Base-by-base conservation (phyloP, 2,329 filamentous ascomycete species). In the Eutypella sp. region DNA sequence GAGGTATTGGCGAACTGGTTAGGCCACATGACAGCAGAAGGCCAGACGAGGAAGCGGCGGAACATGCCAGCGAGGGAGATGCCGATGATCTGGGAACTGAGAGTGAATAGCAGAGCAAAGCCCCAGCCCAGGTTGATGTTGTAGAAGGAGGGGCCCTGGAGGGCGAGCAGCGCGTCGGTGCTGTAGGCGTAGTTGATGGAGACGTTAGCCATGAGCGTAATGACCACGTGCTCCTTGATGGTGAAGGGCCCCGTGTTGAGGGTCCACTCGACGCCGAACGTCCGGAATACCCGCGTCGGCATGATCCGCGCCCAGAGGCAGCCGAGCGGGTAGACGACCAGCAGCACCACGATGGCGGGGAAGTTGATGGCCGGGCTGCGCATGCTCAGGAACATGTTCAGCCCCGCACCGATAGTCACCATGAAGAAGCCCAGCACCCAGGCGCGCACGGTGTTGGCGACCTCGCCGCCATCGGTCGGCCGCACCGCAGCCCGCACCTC, bases 71-170 rank as follows among this genome's bases (percentile, higher is more conserved):
- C 75, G 23, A 79, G 59, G 2, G 73, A 71, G 37, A 78, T 76
- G 1, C 77, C 76, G 44, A 78, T 70, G n/a, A 75, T 55, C 51
- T 78, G 74, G 1, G 71, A 75, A 27, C 71, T 74, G 25, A 78
- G 63, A 3, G 66, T 69, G 41, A 78, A 62, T 0, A 77, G 59
- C 2, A 77, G 56, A 37, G 75, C 68, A 47, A 75, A 78, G 0
- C 72, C 73, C 52, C 71, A 74, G 7, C 73, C 67, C 0, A 73
- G 60, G 4, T 72, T 66, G 41, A 72, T 65, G 45, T 69, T 48
- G 44, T 67, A 67, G 18, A 66, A 71, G 1, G 68, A 65, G 50
- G 67, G 67, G 16, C 66, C 67, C 45, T 69, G 66, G 3, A 70
- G 59, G 3, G 69, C 65, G 7, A 67, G 60, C 31, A 68, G 48